phyloP scores from a whole-genome alignment of 176 grass and related monocot species.

The Musa itinerans region DNA sequence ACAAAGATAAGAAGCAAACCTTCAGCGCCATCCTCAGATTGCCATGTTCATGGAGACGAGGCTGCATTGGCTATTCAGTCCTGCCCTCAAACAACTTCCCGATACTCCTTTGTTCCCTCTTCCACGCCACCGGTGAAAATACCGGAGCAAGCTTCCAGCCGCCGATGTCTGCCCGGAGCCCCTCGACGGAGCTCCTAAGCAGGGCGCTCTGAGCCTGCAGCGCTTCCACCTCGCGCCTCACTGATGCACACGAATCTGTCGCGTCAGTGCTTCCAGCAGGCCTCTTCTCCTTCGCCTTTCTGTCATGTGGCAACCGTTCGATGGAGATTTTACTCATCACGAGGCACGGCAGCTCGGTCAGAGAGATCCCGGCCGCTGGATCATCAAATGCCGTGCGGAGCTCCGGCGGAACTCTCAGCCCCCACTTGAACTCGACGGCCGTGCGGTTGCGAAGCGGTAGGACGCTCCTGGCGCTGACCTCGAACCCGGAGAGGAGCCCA shows the following conservation, averaged over 20 bases:
- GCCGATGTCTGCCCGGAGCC: neutral
- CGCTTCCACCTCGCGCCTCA: neutral
- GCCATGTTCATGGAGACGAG: no score
- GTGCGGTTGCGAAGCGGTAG: conserved; percentile 52
- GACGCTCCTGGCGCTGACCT: conserved; percentile 48
- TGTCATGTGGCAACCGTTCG: conserved; percentile 27
- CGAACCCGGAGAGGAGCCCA: conserved; percentile 47
- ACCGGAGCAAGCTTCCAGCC: neutral
- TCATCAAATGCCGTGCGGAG: conserved; percentile 19
- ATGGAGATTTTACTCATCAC: conserved; percentile 79
- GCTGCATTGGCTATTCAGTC: no score
- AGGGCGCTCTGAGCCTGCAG: neutral
- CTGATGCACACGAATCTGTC: neutral
- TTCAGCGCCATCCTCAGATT: no score
- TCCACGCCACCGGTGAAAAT: no score
- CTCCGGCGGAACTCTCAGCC: conserved; percentile 43
- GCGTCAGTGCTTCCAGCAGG: neutral
- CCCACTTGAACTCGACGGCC: conserved; percentile 65
- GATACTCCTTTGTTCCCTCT: no score
- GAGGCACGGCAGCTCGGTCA: conserved; percentile 58
- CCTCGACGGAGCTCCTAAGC: neutral
- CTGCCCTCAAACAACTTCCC: no score
- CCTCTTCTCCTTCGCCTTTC: conserved; percentile 11
- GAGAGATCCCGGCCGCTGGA: neutral
- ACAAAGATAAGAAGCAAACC: no score